These are phyloP conservation scores for Oryza brachyantha DNA, from an alignment of 176 grass and related monocot genomes.

Conservation along the genomic window DNA sequence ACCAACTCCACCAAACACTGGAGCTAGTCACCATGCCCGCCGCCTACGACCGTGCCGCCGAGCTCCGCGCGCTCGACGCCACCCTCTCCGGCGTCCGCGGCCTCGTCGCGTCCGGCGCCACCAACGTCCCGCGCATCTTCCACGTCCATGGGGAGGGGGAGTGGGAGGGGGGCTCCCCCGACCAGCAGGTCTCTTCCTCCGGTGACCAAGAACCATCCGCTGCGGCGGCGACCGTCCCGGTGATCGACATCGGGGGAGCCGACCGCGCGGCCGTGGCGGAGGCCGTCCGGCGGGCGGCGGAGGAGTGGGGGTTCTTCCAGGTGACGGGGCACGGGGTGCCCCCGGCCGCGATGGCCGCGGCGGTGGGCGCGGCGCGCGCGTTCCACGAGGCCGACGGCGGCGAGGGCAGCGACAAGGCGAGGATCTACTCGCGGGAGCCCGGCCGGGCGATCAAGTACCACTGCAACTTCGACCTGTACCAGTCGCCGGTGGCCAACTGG, in stretches of 20 bases:
- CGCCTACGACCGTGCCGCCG: constrained; percentile 38
- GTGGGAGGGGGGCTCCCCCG: no score
- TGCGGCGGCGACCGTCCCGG: not conserved
- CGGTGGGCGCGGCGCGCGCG: not conserved
- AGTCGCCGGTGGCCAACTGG: constrained; percentile 52
- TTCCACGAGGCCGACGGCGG: constrained; percentile 49
- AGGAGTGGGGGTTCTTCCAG: constrained; percentile 65
- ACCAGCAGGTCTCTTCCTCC: no score
- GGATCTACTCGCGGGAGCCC: constrained; percentile 54
- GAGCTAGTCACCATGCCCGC: constrained; percentile 5
- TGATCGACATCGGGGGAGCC: constrained; percentile 26
- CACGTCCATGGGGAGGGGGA: not conserved
- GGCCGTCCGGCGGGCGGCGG: constrained; percentile 13
- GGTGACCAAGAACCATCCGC: not conserved
- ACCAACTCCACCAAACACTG: no score
- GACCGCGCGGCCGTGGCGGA: constrained; percentile 9
- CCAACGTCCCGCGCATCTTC: constrained; percentile 53
- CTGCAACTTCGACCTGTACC: constrained; percentile 63
- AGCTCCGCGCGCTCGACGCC: constrained; percentile 55
- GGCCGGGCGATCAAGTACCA: constrained; percentile 44
- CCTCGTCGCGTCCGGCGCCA: constrained; percentile 34
- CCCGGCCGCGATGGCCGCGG: not conserved
- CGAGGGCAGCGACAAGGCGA: constrained; percentile 44
- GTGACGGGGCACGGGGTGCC: constrained; percentile 51
- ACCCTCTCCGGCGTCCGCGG: constrained; percentile 63